Percentiles rank a stretch among this genome's conserved stretches.
Conservation (phyloP, 352 stramenopile genomes). For the Phytophthora hybrid region DNA sequence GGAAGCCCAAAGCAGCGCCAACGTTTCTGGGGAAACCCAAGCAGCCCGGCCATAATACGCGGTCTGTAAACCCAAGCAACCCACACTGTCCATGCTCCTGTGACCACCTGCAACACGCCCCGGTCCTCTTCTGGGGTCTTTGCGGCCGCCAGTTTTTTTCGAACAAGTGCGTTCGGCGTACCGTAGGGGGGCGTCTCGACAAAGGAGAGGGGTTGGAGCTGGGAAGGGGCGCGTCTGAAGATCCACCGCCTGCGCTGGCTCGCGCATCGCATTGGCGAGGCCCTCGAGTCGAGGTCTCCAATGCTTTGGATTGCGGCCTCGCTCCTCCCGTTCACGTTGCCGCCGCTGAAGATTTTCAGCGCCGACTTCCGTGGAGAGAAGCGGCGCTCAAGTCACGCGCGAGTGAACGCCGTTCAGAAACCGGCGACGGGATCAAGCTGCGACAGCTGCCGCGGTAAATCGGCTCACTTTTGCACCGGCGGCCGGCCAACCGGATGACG, state of each 20-base stretch:
- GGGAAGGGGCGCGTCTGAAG: background rate
- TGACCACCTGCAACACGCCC: too few relatives aligned
- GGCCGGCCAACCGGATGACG: constrained; percentile 9
- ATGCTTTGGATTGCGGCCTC: too few relatives aligned
- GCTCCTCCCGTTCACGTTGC: too few relatives aligned
- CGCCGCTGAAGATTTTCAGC: background rate
- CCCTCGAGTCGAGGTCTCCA: background rate
- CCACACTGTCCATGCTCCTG: too few relatives aligned
- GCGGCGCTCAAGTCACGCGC: constrained; percentile 11
- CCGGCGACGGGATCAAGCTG: constrained; percentile 1
- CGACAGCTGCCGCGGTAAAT: constrained; percentile 24
- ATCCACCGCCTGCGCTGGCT: background rate
- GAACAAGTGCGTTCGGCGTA: background rate
- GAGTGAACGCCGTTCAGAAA: constrained; percentile 14
- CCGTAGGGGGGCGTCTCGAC: background rate
- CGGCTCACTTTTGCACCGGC: constrained; percentile 5
- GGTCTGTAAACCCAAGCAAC: too few relatives aligned
- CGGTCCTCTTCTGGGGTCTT: too few relatives aligned
- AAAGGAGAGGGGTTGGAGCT: background rate
- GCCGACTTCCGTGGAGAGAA: constrained; percentile 6
- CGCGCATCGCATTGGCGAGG: background rate
- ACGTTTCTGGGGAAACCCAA: background rate
- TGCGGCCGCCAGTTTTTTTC: background rate
- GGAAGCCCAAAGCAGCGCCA: background rate
- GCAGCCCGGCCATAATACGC: background rate